phyloP scores from a whole-genome alignment of 2,329 filamentous ascomycete species.

The Zarea fungicola region DNA sequence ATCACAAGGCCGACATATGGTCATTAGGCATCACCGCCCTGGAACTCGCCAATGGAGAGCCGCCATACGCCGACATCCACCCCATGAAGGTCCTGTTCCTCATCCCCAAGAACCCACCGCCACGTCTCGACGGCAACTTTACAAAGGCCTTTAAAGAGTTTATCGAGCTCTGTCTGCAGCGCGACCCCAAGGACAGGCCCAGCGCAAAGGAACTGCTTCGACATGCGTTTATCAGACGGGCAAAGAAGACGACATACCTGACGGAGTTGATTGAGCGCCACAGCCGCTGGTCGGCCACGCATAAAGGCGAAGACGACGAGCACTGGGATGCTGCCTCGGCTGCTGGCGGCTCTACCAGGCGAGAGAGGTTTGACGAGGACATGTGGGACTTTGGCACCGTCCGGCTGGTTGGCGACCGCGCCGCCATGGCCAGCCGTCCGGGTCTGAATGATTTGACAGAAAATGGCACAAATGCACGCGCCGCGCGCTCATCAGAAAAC shows the following conservation, averaged over 20 bases:
- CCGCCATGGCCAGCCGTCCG: conserved; percentile 48
- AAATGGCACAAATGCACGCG: conserved; percentile 71
- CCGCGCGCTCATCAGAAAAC: conserved; percentile 46
- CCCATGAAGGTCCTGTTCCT: conserved; percentile 98
- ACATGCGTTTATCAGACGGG: conserved; percentile 83
- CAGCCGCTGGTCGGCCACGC: conserved; percentile 77
- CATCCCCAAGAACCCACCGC: conserved; percentile 90
- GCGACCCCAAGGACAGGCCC: conserved; percentile 84
- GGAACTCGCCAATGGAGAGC: conserved; percentile 85
- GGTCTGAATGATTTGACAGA: conserved; percentile 72
- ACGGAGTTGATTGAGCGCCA: conserved; percentile 93
- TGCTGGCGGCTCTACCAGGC: conserved; percentile 46
- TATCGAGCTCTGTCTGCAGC: conserved; percentile 74
- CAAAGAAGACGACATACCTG: conserved; percentile 93
- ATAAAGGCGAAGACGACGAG: conserved; percentile 68
- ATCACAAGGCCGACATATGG: conserved; percentile 98
- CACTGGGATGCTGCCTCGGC: conserved; percentile 49
- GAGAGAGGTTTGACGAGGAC: conserved; percentile 65
- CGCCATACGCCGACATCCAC: conserved; percentile 92
- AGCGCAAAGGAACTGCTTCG: conserved; percentile 81
- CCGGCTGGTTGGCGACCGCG: conserved; percentile 66
- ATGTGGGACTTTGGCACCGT: conserved; percentile 99
- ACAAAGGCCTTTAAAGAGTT: conserved; percentile 81
- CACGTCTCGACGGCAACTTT: conserved; percentile 73
- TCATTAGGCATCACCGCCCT: conserved; percentile 91